Base-by-base conservation (phyloP, 768 basidiomycete species). In the Termitomyces sp. region DNA sequence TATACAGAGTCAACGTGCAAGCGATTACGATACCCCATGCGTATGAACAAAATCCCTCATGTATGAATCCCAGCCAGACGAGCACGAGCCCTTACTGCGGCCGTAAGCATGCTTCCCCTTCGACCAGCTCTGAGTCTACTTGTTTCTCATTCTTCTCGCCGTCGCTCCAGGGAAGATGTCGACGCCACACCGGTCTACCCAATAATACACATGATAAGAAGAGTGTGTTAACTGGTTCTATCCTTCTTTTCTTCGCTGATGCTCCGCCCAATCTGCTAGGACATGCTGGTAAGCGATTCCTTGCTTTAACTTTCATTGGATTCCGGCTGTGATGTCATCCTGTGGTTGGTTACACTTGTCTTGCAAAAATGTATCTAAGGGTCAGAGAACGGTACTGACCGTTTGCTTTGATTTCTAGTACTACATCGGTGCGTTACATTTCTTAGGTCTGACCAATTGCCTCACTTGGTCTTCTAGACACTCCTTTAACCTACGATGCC, bases 401-500 rank as follows among this genome's bases (percentile, higher is more conserved):
- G 3, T 22, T 22, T 33, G 20, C 18, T 9, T 47, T 7, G 3
- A 11, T 42, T 39, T 51, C 22, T 54, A 90, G 88, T 81, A 81
- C 61, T 90, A 81, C 62, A 88, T 91, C 44, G 88, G 88, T 87
- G 58, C 42, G 73, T 65, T 33, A n/a, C 31, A n/a, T 43, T 33
- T 31, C n/a, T 35, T 20, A n/a, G 40, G 7, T 16, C 5, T 40
- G 35, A 38, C 25, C 6, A 36, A 31, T 54, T 45, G 35, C 45
- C 41, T 50, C 47, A 44, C 25, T 16, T 12, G 11, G 29, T 15
- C 12, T 20, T 27, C 23, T 60, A 91, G 94, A 97, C 68, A 90
- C 93, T 0, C 91, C 95, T 7, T 76, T 97, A 56, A 81, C 82
- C 0, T 85, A 87, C 58, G 91, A 93, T 60, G 86, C 89, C 20